phyloP scores from a whole-genome alignment of 2,329 filamentous ascomycete species.

The Albophoma yamanashiensis region DNA sequence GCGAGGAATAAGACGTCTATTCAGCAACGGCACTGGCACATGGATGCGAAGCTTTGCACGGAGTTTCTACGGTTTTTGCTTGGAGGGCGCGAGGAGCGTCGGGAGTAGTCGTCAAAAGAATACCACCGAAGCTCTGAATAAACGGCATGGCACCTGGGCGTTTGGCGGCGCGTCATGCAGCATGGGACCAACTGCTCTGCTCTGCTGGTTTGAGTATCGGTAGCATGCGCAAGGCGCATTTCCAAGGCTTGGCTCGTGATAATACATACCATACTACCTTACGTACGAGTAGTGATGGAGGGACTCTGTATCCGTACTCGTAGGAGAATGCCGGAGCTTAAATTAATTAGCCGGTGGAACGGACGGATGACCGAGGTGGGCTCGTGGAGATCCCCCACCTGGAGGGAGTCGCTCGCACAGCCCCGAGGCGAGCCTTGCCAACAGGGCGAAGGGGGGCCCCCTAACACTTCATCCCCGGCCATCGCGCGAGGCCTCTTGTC shows the following conservation, averaged over 20 bases:
- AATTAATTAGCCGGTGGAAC: not conserved
- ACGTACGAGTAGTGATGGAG: too few relatives aligned
- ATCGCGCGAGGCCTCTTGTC: not conserved
- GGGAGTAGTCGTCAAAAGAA: not conserved
- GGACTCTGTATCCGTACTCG: too few relatives aligned
- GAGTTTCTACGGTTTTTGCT: not conserved
- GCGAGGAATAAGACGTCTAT: slow-evolving; percentile 9
- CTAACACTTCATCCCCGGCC: not conserved
- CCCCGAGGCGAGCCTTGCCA: not conserved
- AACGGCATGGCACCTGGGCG: not conserved
- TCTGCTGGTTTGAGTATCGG: not conserved
- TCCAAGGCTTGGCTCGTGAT: not conserved
- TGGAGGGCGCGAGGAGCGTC: not conserved
- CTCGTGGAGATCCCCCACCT: not conserved
- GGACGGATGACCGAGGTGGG: not conserved
- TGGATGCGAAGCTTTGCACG: not conserved
- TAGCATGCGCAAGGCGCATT: not conserved
- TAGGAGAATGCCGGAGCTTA: not conserved
- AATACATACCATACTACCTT: too few relatives aligned
- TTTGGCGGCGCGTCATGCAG: not conserved
- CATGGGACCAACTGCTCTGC: not conserved
- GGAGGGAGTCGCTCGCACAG: not conserved
- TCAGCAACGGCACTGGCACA: not conserved
- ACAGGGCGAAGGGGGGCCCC: not conserved
- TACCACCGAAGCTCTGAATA: not conserved